A percentile compares a stretch with the other conserved stretches of the same genome.
phyloP scores from a whole-genome alignment of 23 red algal genomes.

The Gracilaria gracilis region DNA sequence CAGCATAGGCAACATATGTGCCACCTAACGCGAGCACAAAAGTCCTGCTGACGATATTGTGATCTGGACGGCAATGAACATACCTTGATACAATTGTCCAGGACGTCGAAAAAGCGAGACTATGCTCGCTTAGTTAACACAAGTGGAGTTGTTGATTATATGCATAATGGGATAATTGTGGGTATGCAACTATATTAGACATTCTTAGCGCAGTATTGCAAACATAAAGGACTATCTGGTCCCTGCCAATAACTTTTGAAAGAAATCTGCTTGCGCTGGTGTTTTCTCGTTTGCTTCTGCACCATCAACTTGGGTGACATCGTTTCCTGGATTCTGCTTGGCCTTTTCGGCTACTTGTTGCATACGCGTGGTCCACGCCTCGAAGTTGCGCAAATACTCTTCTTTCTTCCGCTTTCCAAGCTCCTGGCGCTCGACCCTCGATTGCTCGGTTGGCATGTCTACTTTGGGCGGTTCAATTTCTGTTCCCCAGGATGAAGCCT shows the following conservation, averaged over 20 bases:
- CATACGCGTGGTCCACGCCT: conserved; percentile 13
- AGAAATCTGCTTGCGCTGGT: conserved; percentile 56
- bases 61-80: conserved; percentile 16
- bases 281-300: not conserved
- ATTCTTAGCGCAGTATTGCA: conserved; percentile 10
- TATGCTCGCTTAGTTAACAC: not conserved
- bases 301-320: conserved; percentile 34
- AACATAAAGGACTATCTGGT: conserved; percentile 34
- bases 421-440: not conserved
- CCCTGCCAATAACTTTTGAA: conserved; percentile 55
- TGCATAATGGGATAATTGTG: not conserved
- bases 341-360: not conserved
- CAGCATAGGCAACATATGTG: not conserved
- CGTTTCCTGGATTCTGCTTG: not conserved
- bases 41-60: not conserved
- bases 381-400: conserved; percentile 19
- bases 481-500: not conserved
- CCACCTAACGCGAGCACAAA: not conserved
- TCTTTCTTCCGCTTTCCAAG: conserved; percentile 12
- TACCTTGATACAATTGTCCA: conserved; percentile 4
- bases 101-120: not conserved
- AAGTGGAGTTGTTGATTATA: not conserved
- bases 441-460: not conserved
- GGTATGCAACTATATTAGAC: not conserved
- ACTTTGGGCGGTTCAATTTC: not conserved